phyloP scores from a whole-genome alignment of 768 basidiomycete species.

The Paxillus ammoniavirescens region DNA sequence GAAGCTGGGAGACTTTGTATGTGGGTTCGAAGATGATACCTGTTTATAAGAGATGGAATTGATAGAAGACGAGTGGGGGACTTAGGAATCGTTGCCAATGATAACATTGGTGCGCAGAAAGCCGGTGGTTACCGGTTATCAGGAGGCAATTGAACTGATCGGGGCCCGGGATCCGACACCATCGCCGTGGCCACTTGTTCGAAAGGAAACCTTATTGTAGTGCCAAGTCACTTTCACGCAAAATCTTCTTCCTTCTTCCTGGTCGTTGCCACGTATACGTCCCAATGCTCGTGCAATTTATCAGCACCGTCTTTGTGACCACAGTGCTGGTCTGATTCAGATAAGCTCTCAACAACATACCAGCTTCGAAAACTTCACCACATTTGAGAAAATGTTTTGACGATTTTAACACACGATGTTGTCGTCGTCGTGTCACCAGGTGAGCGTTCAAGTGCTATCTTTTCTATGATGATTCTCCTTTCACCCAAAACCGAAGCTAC shows the following conservation, averaged over 20 bases:
- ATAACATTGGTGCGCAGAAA: background rate
- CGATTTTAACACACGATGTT: background rate
- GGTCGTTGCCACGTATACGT: too few species aligned
- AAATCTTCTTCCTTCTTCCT: too few species aligned
- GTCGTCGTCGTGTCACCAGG: background rate
- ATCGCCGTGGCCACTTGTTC: too few species aligned
- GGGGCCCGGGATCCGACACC: too few species aligned
- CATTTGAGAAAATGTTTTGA: too few species aligned
- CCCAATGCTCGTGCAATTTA: too few species aligned
- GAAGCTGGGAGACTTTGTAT: background rate
- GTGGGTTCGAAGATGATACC: background rate
- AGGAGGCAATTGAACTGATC: background rate
- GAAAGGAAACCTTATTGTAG: too few species aligned
- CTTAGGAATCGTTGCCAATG: background rate
- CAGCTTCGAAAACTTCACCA: too few species aligned
- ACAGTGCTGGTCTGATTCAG: too few species aligned
- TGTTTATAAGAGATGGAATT: background rate
- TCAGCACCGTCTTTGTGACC: too few species aligned
- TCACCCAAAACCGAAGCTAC: slow-evolving; percentile 5
- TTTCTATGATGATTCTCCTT: background rate
- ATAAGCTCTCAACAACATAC: too few species aligned
- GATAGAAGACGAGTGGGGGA: slow-evolving; percentile 2
- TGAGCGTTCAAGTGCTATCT: background rate
- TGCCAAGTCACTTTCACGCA: too few species aligned
- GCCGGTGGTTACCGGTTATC: slow-evolving; percentile 4